These are phyloP conservation scores for Cladosporium phlei DNA, from an alignment of 2,329 filamentous ascomycete genomes.

Conservation along the genomic window DNA sequence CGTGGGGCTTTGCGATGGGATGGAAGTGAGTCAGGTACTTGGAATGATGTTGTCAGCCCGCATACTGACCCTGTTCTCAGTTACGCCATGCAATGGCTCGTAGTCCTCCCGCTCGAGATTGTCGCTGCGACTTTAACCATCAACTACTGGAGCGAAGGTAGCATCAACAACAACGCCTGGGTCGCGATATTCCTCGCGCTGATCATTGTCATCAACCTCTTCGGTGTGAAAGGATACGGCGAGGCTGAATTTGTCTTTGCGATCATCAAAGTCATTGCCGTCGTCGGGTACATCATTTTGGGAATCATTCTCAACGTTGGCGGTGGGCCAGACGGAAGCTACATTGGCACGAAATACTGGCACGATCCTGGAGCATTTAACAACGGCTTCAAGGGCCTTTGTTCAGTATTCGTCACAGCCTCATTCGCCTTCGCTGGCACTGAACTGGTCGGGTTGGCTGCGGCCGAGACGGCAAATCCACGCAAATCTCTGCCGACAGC, in stretches of 20 bases:
- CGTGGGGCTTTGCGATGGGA: constrained; percentile 35
- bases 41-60: neutral
- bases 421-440: constrained; percentile 61
- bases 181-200: constrained; percentile 32
- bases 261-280: constrained; percentile 39
- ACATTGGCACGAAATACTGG: constrained; percentile 56
- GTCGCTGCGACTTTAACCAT: constrained; percentile 31
- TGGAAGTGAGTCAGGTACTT: constrained; percentile 26
- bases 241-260: constrained; percentile 34
- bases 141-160: constrained; percentile 27
- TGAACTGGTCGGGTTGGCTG: constrained; percentile 57
- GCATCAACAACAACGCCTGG: constrained; percentile 30
- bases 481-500: constrained; percentile 39
- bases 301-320: constrained; percentile 57
- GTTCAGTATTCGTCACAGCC: constrained; percentile 59
- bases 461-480: constrained; percentile 50
- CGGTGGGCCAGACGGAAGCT: constrained; percentile 51
- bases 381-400: constrained; percentile 62
- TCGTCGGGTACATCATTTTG: constrained; percentile 61
- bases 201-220: constrained; percentile 30
- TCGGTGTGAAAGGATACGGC: constrained; percentile 33
- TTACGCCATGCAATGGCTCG: constrained; percentile 33
- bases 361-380: constrained; percentile 35
- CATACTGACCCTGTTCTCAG: constrained; percentile 16
- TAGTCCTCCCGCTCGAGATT: constrained; percentile 31